Percentiles rank a stretch among this genome's conserved stretches.
phyloP scores from a whole-genome alignment of 768 basidiomycete genomes.

The Stropharia rugosoannulata region DNA sequence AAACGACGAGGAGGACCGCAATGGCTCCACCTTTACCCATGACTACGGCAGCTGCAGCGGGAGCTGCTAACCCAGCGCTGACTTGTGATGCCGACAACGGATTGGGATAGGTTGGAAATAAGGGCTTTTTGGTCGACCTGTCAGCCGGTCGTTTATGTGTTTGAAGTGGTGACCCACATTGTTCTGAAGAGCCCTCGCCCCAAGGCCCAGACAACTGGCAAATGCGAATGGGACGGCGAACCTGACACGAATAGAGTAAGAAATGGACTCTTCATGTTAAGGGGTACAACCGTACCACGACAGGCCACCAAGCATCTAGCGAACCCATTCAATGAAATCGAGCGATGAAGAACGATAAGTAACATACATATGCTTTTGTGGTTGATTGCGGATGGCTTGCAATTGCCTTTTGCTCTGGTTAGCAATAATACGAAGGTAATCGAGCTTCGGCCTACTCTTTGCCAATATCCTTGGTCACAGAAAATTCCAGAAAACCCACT shows the following conservation, averaged over 20 bases:
- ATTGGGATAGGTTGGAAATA: constrained; percentile 53
- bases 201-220: constrained; percentile 45
- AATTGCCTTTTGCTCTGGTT: constrained; percentile 35
- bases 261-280: not conserved
- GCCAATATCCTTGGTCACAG: constrained; percentile 59
- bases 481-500: constrained; percentile 48
- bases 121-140: constrained; percentile 30
- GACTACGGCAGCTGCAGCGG: constrained; percentile 44
- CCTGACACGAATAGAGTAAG: constrained; percentile 16
- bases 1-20: constrained; percentile 43
- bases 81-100: constrained; percentile 32
- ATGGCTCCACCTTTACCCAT: constrained; percentile 21
- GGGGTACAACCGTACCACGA: constrained; percentile 32
- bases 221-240: constrained; percentile 54
- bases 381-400: constrained; percentile 50
- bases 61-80: constrained; percentile 44
- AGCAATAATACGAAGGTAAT: not conserved
- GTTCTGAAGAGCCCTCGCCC: constrained; percentile 33
- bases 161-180: constrained; percentile 21
- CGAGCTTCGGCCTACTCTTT: constrained; percentile 34
- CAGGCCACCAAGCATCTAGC: constrained; percentile 53
- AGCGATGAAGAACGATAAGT: not conserved
- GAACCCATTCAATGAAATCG: not conserved
- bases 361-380: constrained; percentile 47
- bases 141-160: not conserved